Base-by-base conservation (phyloP, 768 basidiomycete genomes). In the Lanmaoa pseudosensibilis region DNA sequence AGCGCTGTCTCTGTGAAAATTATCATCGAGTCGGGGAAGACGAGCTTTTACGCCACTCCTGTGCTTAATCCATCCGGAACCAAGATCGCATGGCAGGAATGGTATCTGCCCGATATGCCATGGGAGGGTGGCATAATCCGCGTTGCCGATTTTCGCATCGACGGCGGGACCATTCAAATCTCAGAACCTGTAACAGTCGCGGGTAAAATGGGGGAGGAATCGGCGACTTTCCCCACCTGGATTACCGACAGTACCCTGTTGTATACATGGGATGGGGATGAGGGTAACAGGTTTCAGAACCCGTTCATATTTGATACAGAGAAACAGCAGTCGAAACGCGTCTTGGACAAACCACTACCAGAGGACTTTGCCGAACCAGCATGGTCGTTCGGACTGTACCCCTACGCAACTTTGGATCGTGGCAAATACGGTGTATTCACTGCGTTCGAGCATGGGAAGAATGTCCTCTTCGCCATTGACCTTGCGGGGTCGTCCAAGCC, bases 21-120 rank as follows among this genome's bases (percentile, higher is more conserved):
- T 5, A 63, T 90, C 32, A 67, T 72, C 3, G 67, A 74, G n/a
- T n/a, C 0, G 85, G 84, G 9, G 80, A 82, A 1, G 88, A 86
- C n/a, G n/a, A n/a, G n/a, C 61, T 92, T 90, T 70, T 92, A 91
- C 65, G 77, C 78, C 50, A 63, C 74, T 3, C 83, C 87, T 0
- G 72, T 65, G 32, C 81, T 87, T 69, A 82, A 81, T 19, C 78
- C 82, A 0, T 77, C 83, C 50, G 87, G 86, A 0, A 72, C 60
- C 33, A 75, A 73, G 52, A 61, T 90, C 6, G 77, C 75, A 0
- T 91, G 84, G 83, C 73, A 82, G 46, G 74, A 84, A 56, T 90
- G 87, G 88, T 73, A 65, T 53, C 83, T 84, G 37, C 84, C 84
- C 0, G 76, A 83, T 60, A 84, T 86, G 84, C 82, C 88, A 4